Evolutionary conservation across 108 stramenopile genomes (phyloP).

Genomic region (Fragilariopsis cylindrus): DNA sequence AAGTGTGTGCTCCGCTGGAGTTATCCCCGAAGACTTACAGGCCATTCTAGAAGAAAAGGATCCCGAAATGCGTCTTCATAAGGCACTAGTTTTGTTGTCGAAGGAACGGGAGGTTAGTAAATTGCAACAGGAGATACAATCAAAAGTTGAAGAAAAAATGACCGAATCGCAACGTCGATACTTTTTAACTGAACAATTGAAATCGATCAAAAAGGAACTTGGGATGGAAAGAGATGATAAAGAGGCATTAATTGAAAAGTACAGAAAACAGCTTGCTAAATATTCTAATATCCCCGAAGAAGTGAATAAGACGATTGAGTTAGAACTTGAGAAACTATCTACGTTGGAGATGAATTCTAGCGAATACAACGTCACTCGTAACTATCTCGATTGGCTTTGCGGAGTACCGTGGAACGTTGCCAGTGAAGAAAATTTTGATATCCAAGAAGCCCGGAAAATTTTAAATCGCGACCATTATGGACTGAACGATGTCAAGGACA

Average conservation of each 20-base stretch:
- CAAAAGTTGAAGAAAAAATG: slow-evolving; percentile 97
- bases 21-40: slow-evolving; percentile 83
- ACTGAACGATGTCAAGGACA: slow-evolving; percentile 94
- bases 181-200: slow-evolving; percentile 96
- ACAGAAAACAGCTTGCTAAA: slow-evolving; percentile 71
- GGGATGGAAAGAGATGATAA: slow-evolving; percentile 99
- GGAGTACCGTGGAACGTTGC: slow-evolving; percentile 91
- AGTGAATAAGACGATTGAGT: slow-evolving; percentile 74
- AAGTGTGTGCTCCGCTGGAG: slow-evolving; percentile 80
- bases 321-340: slow-evolving; percentile 91
- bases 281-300: slow-evolving; percentile 74
- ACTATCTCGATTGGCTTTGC: slow-evolving; percentile 97
- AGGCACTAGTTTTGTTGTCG: slow-evolving; percentile 85
- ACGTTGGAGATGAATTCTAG: slow-evolving; percentile 93
- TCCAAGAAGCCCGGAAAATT: slow-evolving; percentile 64
- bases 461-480: slow-evolving; percentile 96
- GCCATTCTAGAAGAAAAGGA: slow-evolving; percentile 90
- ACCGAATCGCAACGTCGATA: slow-evolving; percentile 91
- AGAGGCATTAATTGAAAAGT: slow-evolving; percentile 90
- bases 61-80: slow-evolving; percentile 86
- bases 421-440: slow-evolving; percentile 90
- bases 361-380: slow-evolving; percentile 95
- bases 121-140: slow-evolving; percentile 91
- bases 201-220: slow-evolving; percentile 98
- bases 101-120: slow-evolving; percentile 91